Base-by-base conservation (phyloP, 805 yeast genomes). In the Sugiyamaella boreocaroliniensis region DNA sequence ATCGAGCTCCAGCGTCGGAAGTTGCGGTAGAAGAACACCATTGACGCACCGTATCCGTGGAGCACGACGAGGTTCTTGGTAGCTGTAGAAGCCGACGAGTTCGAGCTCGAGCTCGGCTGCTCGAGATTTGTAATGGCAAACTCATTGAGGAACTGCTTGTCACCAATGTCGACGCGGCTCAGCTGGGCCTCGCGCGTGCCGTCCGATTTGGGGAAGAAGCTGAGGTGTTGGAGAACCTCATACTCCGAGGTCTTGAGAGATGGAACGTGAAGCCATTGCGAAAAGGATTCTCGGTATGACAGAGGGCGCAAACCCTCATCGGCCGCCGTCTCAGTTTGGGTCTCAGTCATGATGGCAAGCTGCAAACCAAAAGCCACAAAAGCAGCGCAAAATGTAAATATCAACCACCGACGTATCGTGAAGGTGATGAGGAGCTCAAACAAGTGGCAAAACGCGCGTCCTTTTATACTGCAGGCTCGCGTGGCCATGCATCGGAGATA, bases 41-140 rank as follows among this genome's bases (percentile, higher is more conserved):
- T 77, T 1, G 95, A 87, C 0, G 98, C 96, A 1, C 96, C 97
- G 64, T 89, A 89, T 0, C 99, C 99, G 68, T 92, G 99, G 4
- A 93, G 70, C 56, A 92, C 68, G 1, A 93, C 88, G 20, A 89
- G 67, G 52, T 67, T 84, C 7, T 42, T 45, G 1, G 41, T 22
- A 15, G 16, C 29, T 9, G 15, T 11, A 12, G 18, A 8, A 32
- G 12, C 4, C 29, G 42, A 18, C 40, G 29, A 43, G 43, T 14
- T 18, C 14, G 6, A 22, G 15, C 32, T 11, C 6, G 46, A 9
- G 2, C 8, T 45, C 29, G 52, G 37, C 43, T 44, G 43, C 19
- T 45, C 47, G 18, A 57, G 51, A 43, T 66, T 66, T 11, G 48
- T 56, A 29, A 90, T 78, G 55, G 71, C 76, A 53, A 89, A 81